Conservation (phyloP, 805 yeast genomes). For the Yueomyces sp. region DNA sequence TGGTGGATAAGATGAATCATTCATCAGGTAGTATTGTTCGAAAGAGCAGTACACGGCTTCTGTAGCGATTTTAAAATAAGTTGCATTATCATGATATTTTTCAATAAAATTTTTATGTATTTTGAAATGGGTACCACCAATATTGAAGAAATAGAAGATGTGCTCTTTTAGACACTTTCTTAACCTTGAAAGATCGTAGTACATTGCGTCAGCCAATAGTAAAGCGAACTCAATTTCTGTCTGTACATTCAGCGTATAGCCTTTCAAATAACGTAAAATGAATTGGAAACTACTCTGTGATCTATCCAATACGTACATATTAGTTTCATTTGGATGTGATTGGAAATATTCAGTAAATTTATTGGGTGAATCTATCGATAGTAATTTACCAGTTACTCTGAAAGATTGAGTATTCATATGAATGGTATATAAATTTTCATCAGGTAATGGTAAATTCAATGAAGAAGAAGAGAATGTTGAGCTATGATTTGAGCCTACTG, state of each 20-base stretch:
- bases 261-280: slow-evolving; percentile 65
- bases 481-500: too few species aligned
- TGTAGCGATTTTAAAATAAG: slow-evolving; percentile 56
- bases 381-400: slow-evolving; percentile 58
- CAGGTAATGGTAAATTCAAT: slow-evolving; percentile 33
- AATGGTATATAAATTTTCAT: slow-evolving; percentile 52
- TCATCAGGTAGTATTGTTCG: slow-evolving; percentile 26
- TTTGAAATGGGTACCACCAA: slow-evolving; percentile 50
- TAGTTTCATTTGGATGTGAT: slow-evolving; percentile 1
- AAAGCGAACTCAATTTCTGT: slow-evolving; percentile 49
- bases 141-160: slow-evolving; percentile 38
- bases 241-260: slow-evolving; percentile 53
- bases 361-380: slow-evolving; percentile 79
- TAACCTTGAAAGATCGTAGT: slow-evolving; percentile 52
- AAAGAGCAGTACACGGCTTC: slow-evolving; percentile 40
- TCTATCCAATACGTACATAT: slow-evolving; percentile 48
- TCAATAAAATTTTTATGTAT: slow-evolving; percentile 42
- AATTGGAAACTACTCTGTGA: slow-evolving; percentile 54
- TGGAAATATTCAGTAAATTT: slow-evolving; percentile 66
- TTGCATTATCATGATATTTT: slow-evolving; percentile 59
- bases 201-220: slow-evolving; percentile 56
- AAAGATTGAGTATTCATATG: slow-evolving; percentile 57
- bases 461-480: neutral
- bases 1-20: slow-evolving; percentile 66
- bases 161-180: slow-evolving; percentile 34